These are phyloP conservation scores for Myxozyma lipomycoides DNA, from an alignment of 805 yeast species.

Conservation along the genomic window DNA sequence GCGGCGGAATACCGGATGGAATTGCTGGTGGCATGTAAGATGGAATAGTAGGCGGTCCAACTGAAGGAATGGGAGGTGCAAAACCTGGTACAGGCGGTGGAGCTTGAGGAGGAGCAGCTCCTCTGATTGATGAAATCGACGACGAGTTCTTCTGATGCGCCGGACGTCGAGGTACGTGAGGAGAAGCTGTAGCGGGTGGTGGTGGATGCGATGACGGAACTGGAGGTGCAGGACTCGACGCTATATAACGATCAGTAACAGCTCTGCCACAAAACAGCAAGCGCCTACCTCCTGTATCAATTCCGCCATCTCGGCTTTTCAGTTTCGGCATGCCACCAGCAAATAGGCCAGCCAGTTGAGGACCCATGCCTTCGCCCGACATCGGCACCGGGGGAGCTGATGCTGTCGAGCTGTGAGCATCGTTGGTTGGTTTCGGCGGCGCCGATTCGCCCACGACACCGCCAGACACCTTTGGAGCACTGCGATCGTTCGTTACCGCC, in stretches of 20 bases:
- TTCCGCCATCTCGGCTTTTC: conserved; percentile 44
- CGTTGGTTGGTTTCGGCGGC: conserved; percentile 1
- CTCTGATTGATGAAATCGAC: neutral
- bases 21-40: conserved; percentile 26
- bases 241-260: neutral
- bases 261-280: neutral
- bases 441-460: conserved; percentile 31
- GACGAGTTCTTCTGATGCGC: conserved; percentile 19
- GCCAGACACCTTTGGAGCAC: conserved; percentile 53
- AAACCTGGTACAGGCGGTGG: conserved; percentile 4
- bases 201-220: neutral
- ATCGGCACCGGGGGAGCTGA: conserved; percentile 29
- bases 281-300: conserved; percentile 29
- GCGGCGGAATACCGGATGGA: conserved; percentile 12
- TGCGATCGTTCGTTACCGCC: conserved; percentile 62
- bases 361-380: conserved; percentile 14
- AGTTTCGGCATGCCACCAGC: conserved; percentile 80
- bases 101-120: conserved; percentile 23
- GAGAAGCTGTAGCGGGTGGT: conserved; percentile 7
- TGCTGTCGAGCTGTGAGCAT: conserved; percentile 8
- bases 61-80: conserved; percentile 6
- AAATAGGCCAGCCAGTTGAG: conserved; percentile 56
- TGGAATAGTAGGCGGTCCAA: conserved; percentile 3
- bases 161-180: conserved; percentile 23
- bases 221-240: conserved; percentile 6